These are phyloP conservation scores for Cystobasidium sp. DNA, from an alignment of 1,284 basidiomycete genomes.

Conservation along the genomic window DNA sequence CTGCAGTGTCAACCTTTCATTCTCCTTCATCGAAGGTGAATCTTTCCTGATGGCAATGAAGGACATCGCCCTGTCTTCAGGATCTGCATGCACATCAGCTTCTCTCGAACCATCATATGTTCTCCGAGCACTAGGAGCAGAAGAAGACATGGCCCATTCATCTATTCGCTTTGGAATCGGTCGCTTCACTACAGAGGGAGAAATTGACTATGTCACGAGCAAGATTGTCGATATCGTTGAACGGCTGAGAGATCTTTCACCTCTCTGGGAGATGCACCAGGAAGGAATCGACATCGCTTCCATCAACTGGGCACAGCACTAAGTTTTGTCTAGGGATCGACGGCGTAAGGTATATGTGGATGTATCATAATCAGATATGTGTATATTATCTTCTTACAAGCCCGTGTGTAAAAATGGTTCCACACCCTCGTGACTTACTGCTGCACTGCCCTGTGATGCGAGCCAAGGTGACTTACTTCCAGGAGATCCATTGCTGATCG, in stretches of 20 bases:
- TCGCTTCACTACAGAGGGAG: slow-evolving; percentile 95
- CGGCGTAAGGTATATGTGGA: neutral
- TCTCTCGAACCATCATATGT: slow-evolving; percentile 99
- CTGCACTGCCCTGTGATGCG: too few relatives aligned
- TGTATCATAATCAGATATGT: too few relatives aligned
- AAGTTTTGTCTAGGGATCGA: slow-evolving; percentile 10
- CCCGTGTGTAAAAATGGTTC: too few relatives aligned
- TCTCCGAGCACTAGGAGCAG: slow-evolving; percentile 88
- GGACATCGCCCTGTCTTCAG: slow-evolving; percentile 96
- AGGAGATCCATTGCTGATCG: too few relatives aligned
- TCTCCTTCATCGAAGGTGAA: slow-evolving; percentile 97
- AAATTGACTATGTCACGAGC: slow-evolving; percentile 91
- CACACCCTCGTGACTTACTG: too few relatives aligned
- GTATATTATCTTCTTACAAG: too few relatives aligned
- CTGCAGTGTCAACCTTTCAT: slow-evolving; percentile 78
- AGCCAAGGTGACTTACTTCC: too few relatives aligned
- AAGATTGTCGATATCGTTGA: slow-evolving; percentile 86
- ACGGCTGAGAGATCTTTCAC: slow-evolving; percentile 59
- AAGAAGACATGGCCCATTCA: slow-evolving; percentile 99
- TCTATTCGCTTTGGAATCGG: slow-evolving; percentile 97
- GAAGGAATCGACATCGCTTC: slow-evolving; percentile 93
- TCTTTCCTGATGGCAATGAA: slow-evolving; percentile 97
- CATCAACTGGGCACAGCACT: slow-evolving; percentile 87
- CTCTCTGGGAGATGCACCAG: slow-evolving; percentile 97
- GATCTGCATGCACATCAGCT: slow-evolving; percentile 97